Evolutionary conservation across 2,329 filamentous ascomycete species (phyloP).

Genomic region (Pseudogymnoascus sp.): DNA sequence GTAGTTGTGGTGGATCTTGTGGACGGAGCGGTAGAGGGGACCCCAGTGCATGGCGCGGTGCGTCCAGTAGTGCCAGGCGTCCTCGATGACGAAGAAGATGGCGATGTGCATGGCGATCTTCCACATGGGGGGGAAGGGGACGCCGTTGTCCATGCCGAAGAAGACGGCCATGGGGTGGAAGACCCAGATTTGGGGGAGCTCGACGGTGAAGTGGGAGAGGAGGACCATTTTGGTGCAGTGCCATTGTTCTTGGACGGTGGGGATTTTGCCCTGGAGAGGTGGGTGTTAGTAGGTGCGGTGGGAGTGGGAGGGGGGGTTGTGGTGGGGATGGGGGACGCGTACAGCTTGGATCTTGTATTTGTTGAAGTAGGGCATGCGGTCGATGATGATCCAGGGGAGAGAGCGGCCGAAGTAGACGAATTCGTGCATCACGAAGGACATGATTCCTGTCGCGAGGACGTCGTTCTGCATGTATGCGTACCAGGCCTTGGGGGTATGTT

Average conservation of each 20-base stretch:
- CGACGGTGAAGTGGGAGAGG: slow-evolving; percentile 92
- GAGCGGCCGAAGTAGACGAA: slow-evolving; percentile 83
- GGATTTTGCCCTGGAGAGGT: slow-evolving; percentile 55
- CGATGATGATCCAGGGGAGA: slow-evolving; percentile 88
- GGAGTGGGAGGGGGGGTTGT: slow-evolving; percentile 17
- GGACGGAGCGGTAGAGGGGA: slow-evolving; percentile 89
- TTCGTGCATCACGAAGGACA: slow-evolving; percentile 97
- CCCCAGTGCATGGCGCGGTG: slow-evolving; percentile 92
- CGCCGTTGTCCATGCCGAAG: slow-evolving; percentile 78
- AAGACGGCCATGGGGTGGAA: slow-evolving; percentile 96
- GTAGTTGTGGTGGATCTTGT: slow-evolving; percentile 99
- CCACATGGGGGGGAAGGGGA: slow-evolving; percentile 78
- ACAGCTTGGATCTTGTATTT: slow-evolving; percentile 92
- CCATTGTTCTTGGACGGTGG: slow-evolving; percentile 89
- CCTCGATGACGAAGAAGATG: slow-evolving; percentile 92
- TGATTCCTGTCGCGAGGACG: slow-evolving; percentile 88
- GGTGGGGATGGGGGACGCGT: slow-evolving; percentile 26
- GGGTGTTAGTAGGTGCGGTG: slow-evolving; percentile 23
- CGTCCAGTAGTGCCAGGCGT: slow-evolving; percentile 97
- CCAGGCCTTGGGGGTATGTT: slow-evolving; percentile 54
- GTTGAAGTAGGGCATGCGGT: slow-evolving; percentile 78
- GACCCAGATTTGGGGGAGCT: slow-evolving; percentile 97
- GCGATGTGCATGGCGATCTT: slow-evolving; percentile 89
- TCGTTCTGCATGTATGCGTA: slow-evolving; percentile 99
- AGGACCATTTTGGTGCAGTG: slow-evolving; percentile 89